Conservation (phyloP, 805 yeast genomes). For the Monosporozyma aerobia region DNA sequence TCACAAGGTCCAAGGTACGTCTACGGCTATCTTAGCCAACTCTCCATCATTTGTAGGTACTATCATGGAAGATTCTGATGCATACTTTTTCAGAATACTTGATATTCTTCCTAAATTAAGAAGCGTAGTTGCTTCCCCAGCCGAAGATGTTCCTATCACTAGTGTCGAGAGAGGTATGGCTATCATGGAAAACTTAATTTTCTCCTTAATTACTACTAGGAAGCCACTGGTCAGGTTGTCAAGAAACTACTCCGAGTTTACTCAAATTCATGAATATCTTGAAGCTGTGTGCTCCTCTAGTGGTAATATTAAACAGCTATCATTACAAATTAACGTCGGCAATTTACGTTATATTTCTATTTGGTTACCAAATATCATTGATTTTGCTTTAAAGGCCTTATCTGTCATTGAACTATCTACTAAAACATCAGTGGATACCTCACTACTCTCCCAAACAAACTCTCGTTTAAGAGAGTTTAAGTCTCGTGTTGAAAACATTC, state of each 20-base stretch:
- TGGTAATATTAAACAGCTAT: constrained; percentile 12
- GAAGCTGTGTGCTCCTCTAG: constrained; percentile 15
- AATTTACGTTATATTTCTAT: constrained; percentile 12
- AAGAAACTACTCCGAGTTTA: constrained; percentile 12
- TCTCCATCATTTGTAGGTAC: constrained; percentile 38
- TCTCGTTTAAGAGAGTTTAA: constrained; percentile 9
- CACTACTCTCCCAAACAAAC: constrained; percentile 14
- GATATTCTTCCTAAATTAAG: constrained; percentile 78
- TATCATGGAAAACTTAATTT: constrained; percentile 61
- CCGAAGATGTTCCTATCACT: constrained; percentile 61
- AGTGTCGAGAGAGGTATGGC: constrained; percentile 74
- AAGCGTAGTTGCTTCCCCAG: constrained; percentile 47
- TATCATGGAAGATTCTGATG: constrained; percentile 38
- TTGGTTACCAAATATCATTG: constrained; percentile 31
- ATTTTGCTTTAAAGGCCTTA: constrained; percentile 23
- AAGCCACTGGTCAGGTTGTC: constrained; percentile 34
- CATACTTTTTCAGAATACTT: constrained; percentile 55
- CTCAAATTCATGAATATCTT: constrained; percentile 12
- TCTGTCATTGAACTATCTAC: constrained; percentile 5
- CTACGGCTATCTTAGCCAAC: constrained; percentile 52
- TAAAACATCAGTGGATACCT: constrained; percentile 5
- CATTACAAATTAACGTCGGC: constrained; percentile 7
- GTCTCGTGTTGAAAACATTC: constrained; percentile 6
- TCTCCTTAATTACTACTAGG: constrained; percentile 46
- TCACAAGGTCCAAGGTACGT: constrained; percentile 50